phyloP scores from a whole-genome alignment of 83 land plant species.

The Diphasiastrum complanatum region DNA sequence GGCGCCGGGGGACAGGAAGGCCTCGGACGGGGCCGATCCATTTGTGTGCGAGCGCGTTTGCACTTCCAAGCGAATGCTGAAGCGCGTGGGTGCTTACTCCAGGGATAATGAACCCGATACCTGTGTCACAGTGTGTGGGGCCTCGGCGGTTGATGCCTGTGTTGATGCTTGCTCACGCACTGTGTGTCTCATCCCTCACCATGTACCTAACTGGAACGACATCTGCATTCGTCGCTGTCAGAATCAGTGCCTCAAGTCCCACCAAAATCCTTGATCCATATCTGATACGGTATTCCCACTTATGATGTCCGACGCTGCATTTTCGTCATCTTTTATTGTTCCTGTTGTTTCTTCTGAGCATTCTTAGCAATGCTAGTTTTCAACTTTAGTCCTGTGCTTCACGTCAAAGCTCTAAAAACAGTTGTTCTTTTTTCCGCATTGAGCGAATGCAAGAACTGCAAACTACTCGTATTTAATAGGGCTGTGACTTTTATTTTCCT shows the following conservation, averaged over 20 bases:
- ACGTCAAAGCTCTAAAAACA: too few relatives aligned
- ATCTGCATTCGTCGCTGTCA: constrained; percentile 74
- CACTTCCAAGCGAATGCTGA: constrained; percentile 77
- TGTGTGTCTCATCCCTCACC: constrained; percentile 84
- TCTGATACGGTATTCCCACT: too few relatives aligned
- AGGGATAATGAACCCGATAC: constrained; percentile 69
- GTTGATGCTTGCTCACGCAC: constrained; percentile 84
- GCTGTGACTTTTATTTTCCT: too few relatives aligned
- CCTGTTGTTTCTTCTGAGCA: too few relatives aligned
- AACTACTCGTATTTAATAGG: too few relatives aligned
- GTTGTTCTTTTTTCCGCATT: too few relatives aligned
- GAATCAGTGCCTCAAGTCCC: constrained; percentile 74
- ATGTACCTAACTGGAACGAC: constrained; percentile 94
- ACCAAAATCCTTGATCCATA: too few relatives aligned
- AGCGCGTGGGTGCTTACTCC: constrained; percentile 75
- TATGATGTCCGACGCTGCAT: too few relatives aligned
- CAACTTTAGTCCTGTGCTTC: too few relatives aligned
- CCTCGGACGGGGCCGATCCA: constrained; percentile 35
- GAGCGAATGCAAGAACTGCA: too few relatives aligned
- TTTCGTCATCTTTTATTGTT: too few relatives aligned
- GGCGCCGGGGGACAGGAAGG: constrained; percentile 53
- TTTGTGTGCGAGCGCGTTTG: constrained; percentile 85
- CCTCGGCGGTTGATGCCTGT: constrained; percentile 83
- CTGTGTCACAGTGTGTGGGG: constrained; percentile 87
- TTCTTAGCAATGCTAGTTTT: too few relatives aligned